Percentiles rank a stretch among this genome's conserved stretches.
phyloP scores from a whole-genome alignment of 495 filamentous ascomycete genomes.

The Bacidia gigantensis region DNA sequence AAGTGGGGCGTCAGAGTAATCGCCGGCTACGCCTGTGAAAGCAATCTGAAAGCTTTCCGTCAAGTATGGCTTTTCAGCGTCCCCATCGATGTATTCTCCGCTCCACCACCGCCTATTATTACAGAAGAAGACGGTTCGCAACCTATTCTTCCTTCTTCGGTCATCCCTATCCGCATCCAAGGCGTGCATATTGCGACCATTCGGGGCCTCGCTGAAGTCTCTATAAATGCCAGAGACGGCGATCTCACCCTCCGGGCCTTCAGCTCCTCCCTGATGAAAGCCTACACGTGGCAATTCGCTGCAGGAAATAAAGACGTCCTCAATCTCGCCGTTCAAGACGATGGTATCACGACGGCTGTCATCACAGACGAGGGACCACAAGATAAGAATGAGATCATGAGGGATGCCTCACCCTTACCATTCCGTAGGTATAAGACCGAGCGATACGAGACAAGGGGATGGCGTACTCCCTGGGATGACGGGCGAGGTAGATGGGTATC shows the following conservation, averaged over 20 bases:
- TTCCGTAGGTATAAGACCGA: not conserved
- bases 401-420: not conserved
- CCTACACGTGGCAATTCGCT: conserved; percentile 7
- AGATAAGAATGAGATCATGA: not conserved
- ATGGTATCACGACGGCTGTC: not conserved
- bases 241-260: conserved; percentile 10
- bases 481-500: not conserved
- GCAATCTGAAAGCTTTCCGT: not conserved
- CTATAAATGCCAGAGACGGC: conserved; percentile 9
- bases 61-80: conserved; percentile 47
- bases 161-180: conserved; percentile 21
- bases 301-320: not conserved
- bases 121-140: conserved; percentile 3
- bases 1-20: conserved; percentile 48
- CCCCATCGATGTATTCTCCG: conserved; percentile 42
- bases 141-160: not conserved
- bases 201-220: conserved; percentile 5
- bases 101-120: not conserved
- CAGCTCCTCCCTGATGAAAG: not conserved
- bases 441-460: not conserved
- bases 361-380: not conserved
- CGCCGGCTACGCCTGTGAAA: conserved; percentile 37
- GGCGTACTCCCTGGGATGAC: no score
- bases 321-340: not conserved
- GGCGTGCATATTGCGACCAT: conserved; percentile 8